phyloP scores from a whole-genome alignment of 1,284 basidiomycete species.

The Microbotryomycetes sp. region DNA sequence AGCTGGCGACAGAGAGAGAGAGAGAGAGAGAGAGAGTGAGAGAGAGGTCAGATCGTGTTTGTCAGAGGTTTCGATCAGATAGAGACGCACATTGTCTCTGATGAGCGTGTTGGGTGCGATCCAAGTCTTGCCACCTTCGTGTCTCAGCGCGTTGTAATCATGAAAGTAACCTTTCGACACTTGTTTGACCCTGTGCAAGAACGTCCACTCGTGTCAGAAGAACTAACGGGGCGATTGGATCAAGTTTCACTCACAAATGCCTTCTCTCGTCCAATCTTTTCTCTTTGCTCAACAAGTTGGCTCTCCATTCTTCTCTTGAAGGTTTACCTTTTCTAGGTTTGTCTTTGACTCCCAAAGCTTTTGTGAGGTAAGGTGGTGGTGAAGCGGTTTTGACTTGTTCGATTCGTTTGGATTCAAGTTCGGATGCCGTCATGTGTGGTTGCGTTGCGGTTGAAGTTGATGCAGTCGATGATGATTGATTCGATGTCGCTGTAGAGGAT shows the following conservation, averaged over 20 bases:
- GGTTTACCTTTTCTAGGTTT: conserved; percentile 53
- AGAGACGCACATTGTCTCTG: conserved; percentile 67
- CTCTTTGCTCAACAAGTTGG: conserved; percentile 66
- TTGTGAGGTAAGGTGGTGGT: conserved; percentile 54
- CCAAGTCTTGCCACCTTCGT: conserved; percentile 91
- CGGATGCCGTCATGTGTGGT: conserved; percentile 23
- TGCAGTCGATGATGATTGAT: not conserved
- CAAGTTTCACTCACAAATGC: conserved; percentile 55
- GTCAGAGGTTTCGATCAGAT: not conserved
- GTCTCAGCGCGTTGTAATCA: conserved; percentile 73
- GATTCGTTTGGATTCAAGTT: conserved; percentile 16
- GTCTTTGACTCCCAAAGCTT: conserved; percentile 66
- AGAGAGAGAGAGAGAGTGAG: conserved; percentile 7
- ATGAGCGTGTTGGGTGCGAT: conserved; percentile 83
- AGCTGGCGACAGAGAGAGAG: conserved; percentile 17
- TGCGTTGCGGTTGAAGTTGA: not conserved
- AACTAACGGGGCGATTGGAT: no score
- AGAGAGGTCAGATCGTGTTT: not conserved
- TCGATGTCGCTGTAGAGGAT: not conserved
- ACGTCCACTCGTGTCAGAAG: conserved; percentile 1
- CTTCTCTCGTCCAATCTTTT: conserved; percentile 63
- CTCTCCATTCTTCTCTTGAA: conserved; percentile 60
- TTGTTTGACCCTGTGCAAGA: conserved; percentile 63
- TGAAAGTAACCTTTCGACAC: conserved; percentile 83
- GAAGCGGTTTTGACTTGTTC: conserved; percentile 21